phyloP scores from a whole-genome alignment of 2,329 filamentous ascomycete genomes.

The Fusarium annulatum region DNA sequence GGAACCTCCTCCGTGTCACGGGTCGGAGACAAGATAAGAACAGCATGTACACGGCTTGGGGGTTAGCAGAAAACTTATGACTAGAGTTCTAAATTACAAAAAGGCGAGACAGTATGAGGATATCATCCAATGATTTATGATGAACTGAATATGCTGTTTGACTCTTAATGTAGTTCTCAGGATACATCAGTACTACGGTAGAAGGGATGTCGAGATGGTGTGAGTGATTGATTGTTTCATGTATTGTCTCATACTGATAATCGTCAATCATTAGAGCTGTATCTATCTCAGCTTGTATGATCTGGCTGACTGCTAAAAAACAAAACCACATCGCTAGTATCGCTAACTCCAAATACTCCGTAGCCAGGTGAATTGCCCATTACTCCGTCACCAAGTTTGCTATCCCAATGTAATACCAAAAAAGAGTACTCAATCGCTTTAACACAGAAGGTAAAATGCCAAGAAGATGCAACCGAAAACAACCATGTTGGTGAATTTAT shows the following conservation, averaged over 20 bases:
- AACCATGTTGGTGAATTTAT: not conserved
- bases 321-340: not conserved
- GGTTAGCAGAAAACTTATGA: not conserved
- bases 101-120: not conserved
- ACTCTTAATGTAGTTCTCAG: too few species aligned
- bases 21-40: conserved; percentile 8
- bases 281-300: not conserved
- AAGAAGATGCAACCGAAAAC: not conserved
- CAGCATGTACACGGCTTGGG: not conserved
- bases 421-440: not conserved
- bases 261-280: not conserved
- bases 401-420: not conserved
- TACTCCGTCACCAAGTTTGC: conserved; percentile 1
- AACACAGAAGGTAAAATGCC: not conserved
- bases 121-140: not conserved
- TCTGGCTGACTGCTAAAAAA: not conserved
- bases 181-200: not conserved
- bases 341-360: not conserved
- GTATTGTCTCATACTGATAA: not conserved
- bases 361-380: not conserved
- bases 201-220: not conserved
- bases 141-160: not conserved
- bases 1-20: conserved; percentile 30
- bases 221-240: not conserved
- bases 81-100: not conserved